Base-by-base conservation (phyloP, 768 basidiomycete species). In the Suillus paluster region DNA sequence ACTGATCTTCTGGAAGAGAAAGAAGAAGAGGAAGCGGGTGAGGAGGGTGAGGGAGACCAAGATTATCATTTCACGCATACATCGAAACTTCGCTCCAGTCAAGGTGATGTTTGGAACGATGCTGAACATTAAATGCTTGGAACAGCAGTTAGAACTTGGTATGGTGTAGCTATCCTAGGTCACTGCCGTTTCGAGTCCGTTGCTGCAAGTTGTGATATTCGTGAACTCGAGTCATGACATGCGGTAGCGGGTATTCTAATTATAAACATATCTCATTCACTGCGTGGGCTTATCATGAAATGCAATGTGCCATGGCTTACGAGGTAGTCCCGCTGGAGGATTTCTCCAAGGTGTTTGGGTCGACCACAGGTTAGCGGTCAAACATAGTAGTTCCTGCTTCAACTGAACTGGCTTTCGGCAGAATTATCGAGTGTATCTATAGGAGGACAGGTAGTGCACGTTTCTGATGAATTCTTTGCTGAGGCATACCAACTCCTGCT, bases 391-490 rank as follows among this genome's bases (percentile, higher is more conserved):
- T 38, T 1, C 5, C 23, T 25, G 25, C 36, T 36, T 54, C 34
- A 55, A 55, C 54, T 55, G 54, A 55, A 23, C 17, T 25, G 54
- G 17, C 10, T 38, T 54, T 58, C 45, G n/a, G 66, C 58, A 97
- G 97, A 99, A 75, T 83, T 99, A 14, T 97, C 96, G 33, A 92
- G 91, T 64, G 89, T 88, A 17, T 87, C 89, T 1, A 79, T 98
- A 14, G 97, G 95, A 19, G 95, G 89, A 3, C 75, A 82, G 61
- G 79, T 98, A 66, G 71, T 89, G 41, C 80, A 84, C 4, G 87
- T 92, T 49, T 97, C 95, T 2, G 97, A 99, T 75, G 95, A 99
- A 66, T 99, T 99, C 81, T 99, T 99, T 70, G 95, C 94, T 17
- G 86, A 89, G 66, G 95, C 92, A 0, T 83, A 77, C 64, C 88